Percentiles rank a stretch among this genome's conserved stretches.
Evolutionary conservation across 192 early-diverging fungal genomes (phyloP).

Genomic region (Rhizoclosmatium globosum): DNA sequence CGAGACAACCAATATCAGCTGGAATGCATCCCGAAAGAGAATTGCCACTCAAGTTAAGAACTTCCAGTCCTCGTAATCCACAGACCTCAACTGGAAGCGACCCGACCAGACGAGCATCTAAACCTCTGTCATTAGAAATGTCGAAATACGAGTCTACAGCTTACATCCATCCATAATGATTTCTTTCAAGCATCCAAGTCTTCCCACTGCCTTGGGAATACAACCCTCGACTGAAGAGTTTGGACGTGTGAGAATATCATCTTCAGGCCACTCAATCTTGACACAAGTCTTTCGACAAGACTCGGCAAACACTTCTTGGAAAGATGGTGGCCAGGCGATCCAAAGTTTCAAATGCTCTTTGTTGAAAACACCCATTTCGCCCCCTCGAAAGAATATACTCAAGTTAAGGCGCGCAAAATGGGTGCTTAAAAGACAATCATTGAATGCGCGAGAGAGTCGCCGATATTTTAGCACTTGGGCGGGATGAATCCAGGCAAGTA

Average conservation of each 20-base stretch:
- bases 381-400: neutral
- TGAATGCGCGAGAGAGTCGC: neutral
- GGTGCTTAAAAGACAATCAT: neutral
- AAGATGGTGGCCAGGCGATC: neutral
- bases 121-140: too few species aligned
- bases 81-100: neutral
- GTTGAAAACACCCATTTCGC: neutral
- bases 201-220: neutral
- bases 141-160: too few species aligned
- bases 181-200: neutral
- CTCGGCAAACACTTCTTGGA: neutral
- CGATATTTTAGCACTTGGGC: neutral
- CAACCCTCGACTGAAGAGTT: neutral
- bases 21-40: neutral
- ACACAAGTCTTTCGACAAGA: neutral
- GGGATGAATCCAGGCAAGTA: slow-evolving; percentile 22
- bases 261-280: neutral
- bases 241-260: neutral
- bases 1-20: neutral
- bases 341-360: neutral
- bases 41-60: neutral
- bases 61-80: neutral
- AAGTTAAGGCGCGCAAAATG: slow-evolving; percentile 4
- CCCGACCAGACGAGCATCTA: neutral
- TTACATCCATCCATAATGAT: neutral